These are phyloP conservation scores for Diatrype stigma DNA, from an alignment of 2,329 filamentous ascomycete species.

Conservation along the genomic window DNA sequence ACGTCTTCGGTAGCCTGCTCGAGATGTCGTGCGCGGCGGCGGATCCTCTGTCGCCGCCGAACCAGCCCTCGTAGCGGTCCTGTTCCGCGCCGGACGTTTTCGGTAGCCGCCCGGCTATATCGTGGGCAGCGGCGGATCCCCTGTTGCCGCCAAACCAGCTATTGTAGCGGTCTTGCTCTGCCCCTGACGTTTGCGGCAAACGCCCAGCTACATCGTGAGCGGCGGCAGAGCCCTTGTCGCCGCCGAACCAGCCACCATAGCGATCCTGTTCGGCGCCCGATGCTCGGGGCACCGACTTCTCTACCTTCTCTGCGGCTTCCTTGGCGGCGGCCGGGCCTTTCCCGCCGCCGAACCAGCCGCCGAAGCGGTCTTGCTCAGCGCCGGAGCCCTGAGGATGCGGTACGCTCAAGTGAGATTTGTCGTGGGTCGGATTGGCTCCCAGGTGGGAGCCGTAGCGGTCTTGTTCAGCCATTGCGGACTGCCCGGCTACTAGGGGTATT, in stretches of 20 bases:
- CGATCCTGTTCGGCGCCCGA: conserved; percentile 17
- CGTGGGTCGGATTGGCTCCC: conserved; percentile 4
- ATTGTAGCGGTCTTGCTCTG: conserved; percentile 11
- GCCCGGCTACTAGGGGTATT: too few species aligned
- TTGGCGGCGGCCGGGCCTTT: conserved; percentile 1
- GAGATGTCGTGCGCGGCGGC: conserved; percentile 12
- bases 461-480: conserved; percentile 23
- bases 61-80: conserved; percentile 16
- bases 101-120: conserved; percentile 13
- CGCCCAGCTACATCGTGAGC: conserved; percentile 1
- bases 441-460: conserved; percentile 10
- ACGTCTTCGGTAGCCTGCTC: conserved; percentile 11
- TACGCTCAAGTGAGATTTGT: neutral
- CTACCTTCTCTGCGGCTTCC: conserved; percentile 1
- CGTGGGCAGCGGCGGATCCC: conserved; percentile 12
- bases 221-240: neutral
- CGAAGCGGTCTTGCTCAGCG: conserved; percentile 22
- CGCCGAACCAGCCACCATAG: conserved; percentile 6
- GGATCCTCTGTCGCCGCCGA: conserved; percentile 15
- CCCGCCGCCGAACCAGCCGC: conserved; percentile 5
- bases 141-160: conserved; percentile 15
- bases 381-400: conserved; percentile 6
- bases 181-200: conserved; percentile 8
- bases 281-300: conserved; percentile 5
- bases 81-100: conserved; percentile 14